Conservation (phyloP, 129 eudicot species). For the Logfia minima region DNA sequence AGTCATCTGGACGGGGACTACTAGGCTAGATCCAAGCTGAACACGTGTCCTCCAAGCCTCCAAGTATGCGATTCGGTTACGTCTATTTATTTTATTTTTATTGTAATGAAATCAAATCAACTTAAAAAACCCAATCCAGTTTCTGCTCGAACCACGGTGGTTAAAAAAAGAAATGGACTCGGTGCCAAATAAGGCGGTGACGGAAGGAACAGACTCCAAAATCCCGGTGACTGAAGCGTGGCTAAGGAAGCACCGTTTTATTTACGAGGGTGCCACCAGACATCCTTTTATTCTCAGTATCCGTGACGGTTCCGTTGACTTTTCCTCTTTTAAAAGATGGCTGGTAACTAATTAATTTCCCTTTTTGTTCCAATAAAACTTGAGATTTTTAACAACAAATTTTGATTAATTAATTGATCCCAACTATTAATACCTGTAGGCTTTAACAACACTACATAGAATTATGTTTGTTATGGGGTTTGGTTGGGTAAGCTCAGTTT, state of each 20-base stretch:
- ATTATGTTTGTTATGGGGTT: background rate
- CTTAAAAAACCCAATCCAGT: background rate
- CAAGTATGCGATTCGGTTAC: too few species aligned
- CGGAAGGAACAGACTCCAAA: constrained; percentile 19
- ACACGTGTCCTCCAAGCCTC: constrained; percentile 13
- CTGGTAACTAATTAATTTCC: constrained; percentile 47
- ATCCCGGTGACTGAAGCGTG: constrained; percentile 50
- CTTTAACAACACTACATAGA: background rate
- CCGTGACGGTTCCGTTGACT: constrained; percentile 70
- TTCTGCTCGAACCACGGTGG: background rate
- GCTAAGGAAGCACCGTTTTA: constrained; percentile 59
- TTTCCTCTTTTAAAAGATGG: constrained; percentile 69
- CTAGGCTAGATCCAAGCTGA: constrained; percentile 14
- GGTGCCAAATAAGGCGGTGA: background rate
- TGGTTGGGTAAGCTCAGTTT: background rate
- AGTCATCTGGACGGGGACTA: constrained; percentile 20
- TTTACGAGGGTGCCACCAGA: constrained; percentile 60
- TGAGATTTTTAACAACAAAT: background rate
- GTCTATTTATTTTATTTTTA: too few species aligned
- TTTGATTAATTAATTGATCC: background rate
- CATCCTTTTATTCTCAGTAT: constrained; percentile 69
- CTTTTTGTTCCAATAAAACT: background rate
- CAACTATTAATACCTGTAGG: background rate
- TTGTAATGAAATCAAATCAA: too few species aligned
- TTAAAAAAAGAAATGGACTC: background rate